These are phyloP conservation scores for Mycena latifolia DNA, from an alignment of 768 basidiomycete species.

Conservation along the genomic window DNA sequence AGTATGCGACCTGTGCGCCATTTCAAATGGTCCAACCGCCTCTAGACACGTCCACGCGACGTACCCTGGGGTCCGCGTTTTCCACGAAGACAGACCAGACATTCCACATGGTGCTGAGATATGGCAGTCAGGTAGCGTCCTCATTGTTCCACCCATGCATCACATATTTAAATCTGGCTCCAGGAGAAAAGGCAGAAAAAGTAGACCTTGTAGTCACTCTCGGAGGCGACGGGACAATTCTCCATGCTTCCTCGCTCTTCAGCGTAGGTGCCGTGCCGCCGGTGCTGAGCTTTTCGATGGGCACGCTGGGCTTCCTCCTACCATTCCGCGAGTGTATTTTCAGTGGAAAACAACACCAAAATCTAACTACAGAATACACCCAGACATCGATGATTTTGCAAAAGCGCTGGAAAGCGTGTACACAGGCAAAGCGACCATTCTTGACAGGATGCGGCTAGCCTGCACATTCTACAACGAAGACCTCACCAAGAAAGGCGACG, in stretches of 20 bases:
- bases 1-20: conserved; percentile 40
- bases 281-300: conserved; percentile 92
- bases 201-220: conserved; percentile 92
- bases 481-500: conserved; percentile 65
- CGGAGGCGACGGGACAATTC: conserved; percentile 95
- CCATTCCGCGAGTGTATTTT: conserved; percentile 83
- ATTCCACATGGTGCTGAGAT: conserved; percentile 73
- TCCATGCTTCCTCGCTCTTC: conserved; percentile 94
- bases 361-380: background rate
- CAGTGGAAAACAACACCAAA: background rate
- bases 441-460: conserved; percentile 92
- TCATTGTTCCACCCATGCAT: background rate
- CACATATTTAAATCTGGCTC: conserved; percentile 20
- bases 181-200: conserved; percentile 64
- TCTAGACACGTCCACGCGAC: conserved; percentile 67
- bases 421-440: conserved; percentile 81
- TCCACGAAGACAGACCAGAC: conserved; percentile 75
- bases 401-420: conserved; percentile 86
- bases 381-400: conserved; percentile 91
- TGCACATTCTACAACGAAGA: conserved; percentile 81
- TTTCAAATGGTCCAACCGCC: conserved; percentile 15
- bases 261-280: conserved; percentile 93
- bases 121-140: conserved; percentile 71
- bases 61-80: conserved; percentile 73
- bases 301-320: conserved; percentile 92